Percentiles rank a stretch among this genome's conserved stretches.
These are phyloP conservation scores for Kwoniella newhampshirensis DNA, from an alignment of 768 basidiomycete genomes.

Conservation along the genomic window DNA sequence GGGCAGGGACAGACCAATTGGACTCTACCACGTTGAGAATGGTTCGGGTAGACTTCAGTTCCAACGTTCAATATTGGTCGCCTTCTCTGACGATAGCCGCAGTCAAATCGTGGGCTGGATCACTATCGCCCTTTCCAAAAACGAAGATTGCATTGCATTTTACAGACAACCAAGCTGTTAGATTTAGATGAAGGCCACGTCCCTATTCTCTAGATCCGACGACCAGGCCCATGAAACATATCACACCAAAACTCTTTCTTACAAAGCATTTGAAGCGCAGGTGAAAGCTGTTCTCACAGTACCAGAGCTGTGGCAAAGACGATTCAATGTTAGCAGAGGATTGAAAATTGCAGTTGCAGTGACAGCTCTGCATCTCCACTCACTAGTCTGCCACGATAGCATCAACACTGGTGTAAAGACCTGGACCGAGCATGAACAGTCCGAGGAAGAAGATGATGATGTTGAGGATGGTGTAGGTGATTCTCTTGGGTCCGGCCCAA, in stretches of 20 bases:
- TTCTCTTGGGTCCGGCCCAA: conserved; percentile 20
- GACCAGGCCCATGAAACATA: neutral
- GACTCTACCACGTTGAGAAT: too few relatives aligned
- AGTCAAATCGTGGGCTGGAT: too few relatives aligned
- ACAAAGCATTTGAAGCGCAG: conserved; percentile 37
- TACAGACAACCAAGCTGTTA: too few relatives aligned
- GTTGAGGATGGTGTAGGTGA: conserved; percentile 29
- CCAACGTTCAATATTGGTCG: too few relatives aligned
- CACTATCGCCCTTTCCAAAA: too few relatives aligned
- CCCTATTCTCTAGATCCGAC: too few relatives aligned
- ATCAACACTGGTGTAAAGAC: conserved; percentile 41
- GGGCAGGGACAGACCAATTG: too few relatives aligned
- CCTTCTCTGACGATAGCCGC: too few relatives aligned
- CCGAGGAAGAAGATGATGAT: conserved; percentile 42
- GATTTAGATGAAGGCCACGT: too few relatives aligned
- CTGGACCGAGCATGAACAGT: conserved; percentile 47
- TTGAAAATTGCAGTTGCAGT: neutral
- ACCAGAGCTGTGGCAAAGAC: conserved; percentile 23
- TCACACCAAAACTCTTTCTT: too few relatives aligned
- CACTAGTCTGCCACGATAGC: conserved; percentile 43
- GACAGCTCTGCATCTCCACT: conserved; percentile 10
- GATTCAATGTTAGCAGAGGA: neutral
- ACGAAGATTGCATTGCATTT: too few relatives aligned
- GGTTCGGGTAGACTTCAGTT: too few relatives aligned
- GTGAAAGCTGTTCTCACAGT: conserved; percentile 34